Evolutionary conservation across 2,329 filamentous ascomycete species (phyloP).

Genomic region (Furcasterigmium furcatum): DNA sequence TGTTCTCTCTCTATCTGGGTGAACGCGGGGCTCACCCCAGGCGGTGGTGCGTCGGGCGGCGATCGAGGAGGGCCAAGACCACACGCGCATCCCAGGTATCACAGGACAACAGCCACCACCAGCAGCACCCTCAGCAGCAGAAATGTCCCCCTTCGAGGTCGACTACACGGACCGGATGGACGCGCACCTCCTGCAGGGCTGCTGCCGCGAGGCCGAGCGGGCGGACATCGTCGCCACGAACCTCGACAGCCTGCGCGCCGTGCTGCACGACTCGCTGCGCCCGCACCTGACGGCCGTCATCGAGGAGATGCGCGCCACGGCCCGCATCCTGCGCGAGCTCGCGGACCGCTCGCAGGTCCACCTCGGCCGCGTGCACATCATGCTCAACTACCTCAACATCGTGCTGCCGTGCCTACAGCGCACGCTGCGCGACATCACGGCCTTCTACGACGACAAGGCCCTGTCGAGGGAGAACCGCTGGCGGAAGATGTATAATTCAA

Average conservation of each 20-base stretch:
- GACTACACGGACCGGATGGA: slow-evolving; percentile 21
- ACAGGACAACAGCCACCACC: background rate
- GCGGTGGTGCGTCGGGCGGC: background rate
- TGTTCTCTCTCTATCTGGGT: too few species aligned
- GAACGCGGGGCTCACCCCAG: too few species aligned
- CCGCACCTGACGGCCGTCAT: slow-evolving; percentile 45
- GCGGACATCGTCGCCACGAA: slow-evolving; percentile 43
- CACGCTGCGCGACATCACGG: slow-evolving; percentile 50
- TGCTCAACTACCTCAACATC: slow-evolving; percentile 53
- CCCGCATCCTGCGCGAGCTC: slow-evolving; percentile 47
- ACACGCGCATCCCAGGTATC: too few species aligned
- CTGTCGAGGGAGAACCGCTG: slow-evolving; percentile 47
- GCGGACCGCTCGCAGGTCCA: slow-evolving; percentile 52
- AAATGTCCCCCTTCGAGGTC: slow-evolving; percentile 5
- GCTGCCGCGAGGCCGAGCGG: slow-evolving; percentile 51
- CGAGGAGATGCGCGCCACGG: slow-evolving; percentile 40
- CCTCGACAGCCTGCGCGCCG: slow-evolving; percentile 45
- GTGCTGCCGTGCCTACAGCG: slow-evolving; percentile 52
- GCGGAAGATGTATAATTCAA: slow-evolving; percentile 55
- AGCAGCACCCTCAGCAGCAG: background rate
- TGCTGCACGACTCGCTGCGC: slow-evolving; percentile 39
- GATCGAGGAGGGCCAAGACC: background rate
- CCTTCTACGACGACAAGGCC: slow-evolving; percentile 46
- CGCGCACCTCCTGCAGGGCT: slow-evolving; percentile 44
- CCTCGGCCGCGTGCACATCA: slow-evolving; percentile 42